Evolutionary conservation across 1,284 basidiomycete genomes (phyloP).

Genomic region (Trichosporon sp.): DNA sequence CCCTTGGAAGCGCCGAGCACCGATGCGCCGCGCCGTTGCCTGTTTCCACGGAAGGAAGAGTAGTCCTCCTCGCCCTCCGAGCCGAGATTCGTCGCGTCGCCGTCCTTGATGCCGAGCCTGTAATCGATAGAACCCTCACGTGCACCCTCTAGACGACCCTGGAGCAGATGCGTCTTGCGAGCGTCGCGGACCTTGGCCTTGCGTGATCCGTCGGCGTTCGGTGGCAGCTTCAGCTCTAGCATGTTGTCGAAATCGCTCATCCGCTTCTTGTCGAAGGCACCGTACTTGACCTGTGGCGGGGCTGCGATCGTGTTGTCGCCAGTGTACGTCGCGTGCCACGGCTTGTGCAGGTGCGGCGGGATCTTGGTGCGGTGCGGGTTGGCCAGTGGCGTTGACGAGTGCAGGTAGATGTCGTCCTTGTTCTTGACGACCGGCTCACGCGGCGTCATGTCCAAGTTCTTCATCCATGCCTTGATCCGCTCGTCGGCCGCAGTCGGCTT

Average conservation of each 20-base stretch:
- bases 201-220: conserved; percentile 61
- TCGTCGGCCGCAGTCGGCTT: conserved; percentile 66
- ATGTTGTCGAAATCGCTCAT: conserved; percentile 42
- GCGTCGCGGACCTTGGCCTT: conserved; percentile 62
- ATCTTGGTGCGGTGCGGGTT: conserved; percentile 47
- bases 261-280: conserved; percentile 42
- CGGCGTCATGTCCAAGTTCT: conserved; percentile 47
- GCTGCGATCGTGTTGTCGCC: conserved; percentile 36
- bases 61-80: conserved; percentile 58
- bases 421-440: conserved; percentile 24
- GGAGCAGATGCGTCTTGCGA: conserved; percentile 62
- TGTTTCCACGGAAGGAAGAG: conserved; percentile 60
- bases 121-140: conserved; percentile 77
- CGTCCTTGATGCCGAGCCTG: conserved; percentile 60
- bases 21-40: conserved; percentile 57
- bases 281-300: conserved; percentile 49
- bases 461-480: conserved; percentile 64
- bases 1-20: conserved; percentile 50
- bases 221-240: conserved; percentile 49
- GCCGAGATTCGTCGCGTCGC: conserved; percentile 52
- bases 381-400: not conserved
- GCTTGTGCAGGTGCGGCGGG: conserved; percentile 53
- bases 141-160: conserved; percentile 66
- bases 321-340: conserved; percentile 54
- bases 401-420: not conserved